phyloP scores from a whole-genome alignment of 306 rosid genomes.

The Inga oerstediana region DNA sequence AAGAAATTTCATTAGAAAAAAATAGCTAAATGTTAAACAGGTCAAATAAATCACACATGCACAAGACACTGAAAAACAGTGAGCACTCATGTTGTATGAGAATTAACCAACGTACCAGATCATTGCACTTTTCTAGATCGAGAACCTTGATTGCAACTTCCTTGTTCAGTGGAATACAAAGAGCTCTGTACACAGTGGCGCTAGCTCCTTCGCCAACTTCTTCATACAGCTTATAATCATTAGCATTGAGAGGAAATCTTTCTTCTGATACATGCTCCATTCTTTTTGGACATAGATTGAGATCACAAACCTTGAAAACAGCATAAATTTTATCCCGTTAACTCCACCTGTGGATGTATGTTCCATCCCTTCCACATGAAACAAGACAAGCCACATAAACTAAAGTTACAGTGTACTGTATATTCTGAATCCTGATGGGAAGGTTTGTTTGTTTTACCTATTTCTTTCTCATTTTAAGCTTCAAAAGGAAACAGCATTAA shows the following conservation, averaged over 20 bases:
- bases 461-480: background rate
- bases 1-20: background rate
- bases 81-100: slow-evolving; percentile 5
- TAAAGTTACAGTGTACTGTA: background rate
- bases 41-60: background rate
- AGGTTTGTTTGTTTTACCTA: background rate
- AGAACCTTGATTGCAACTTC: slow-evolving; percentile 95
- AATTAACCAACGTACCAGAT: slow-evolving; percentile 62
- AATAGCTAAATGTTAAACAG: background rate
- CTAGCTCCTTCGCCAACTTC: slow-evolving; percentile 99
- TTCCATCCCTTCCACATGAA: background rate
- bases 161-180: slow-evolving; percentile 84
- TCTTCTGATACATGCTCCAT: slow-evolving; percentile 68
- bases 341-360: background rate
- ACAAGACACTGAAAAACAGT: slow-evolving; percentile 16
- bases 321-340: background rate
- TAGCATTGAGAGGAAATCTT: slow-evolving; percentile 72
- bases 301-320: background rate
- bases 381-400: background rate
- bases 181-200: slow-evolving; percentile 89
- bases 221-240: slow-evolving; percentile 83
- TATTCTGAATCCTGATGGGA: background rate
- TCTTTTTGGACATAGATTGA: slow-evolving; percentile 31
- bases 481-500: background rate
- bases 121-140: slow-evolving; percentile 90